Percentiles rank a stretch among this genome's conserved stretches.
Conservation (phyloP, 1,284 basidiomycete species). For the Schizophyllum amplum region DNA sequence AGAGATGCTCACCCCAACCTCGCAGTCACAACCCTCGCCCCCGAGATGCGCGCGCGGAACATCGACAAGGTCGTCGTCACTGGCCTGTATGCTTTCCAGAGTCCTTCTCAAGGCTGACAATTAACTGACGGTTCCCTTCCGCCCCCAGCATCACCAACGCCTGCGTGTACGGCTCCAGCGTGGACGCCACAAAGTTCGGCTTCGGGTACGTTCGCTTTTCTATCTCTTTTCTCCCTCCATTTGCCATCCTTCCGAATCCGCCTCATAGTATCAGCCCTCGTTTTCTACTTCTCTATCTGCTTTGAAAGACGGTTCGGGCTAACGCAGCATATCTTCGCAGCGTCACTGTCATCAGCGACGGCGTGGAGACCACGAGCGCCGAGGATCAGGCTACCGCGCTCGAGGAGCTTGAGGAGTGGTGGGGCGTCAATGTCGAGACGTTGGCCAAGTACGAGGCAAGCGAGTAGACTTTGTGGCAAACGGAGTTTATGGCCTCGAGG, state of each 20-base stretch:
- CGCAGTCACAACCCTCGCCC: background rate
- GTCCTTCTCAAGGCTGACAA: too few relatives aligned
- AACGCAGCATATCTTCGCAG: too few relatives aligned
- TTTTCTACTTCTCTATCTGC: too few relatives aligned
- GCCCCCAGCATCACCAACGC: background rate
- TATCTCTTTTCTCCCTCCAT: too few relatives aligned
- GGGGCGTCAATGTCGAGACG: background rate
- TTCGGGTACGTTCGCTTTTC: too few relatives aligned
- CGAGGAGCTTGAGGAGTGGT: background rate
- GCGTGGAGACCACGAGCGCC: background rate
- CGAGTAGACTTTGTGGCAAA: background rate
- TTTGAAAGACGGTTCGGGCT: too few relatives aligned
- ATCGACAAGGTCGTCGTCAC: background rate
- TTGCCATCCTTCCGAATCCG: too few relatives aligned
- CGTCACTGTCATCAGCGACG: background rate
- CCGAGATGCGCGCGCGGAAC: background rate
- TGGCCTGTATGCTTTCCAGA: background rate
- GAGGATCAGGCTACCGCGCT: background rate
- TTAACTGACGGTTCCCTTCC: too few relatives aligned
- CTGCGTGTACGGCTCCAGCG: background rate
- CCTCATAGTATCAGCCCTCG: too few relatives aligned
- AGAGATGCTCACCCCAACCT: too few relatives aligned
- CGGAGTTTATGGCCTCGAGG: too few relatives aligned
- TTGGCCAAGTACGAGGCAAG: background rate
- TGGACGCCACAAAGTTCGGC: background rate